A percentile compares a stretch with the other conserved stretches of the same genome.
Evolutionary conservation across 176 grass and related monocot species (phyloP).

Genomic region (Guadua angustifolia): DNA sequence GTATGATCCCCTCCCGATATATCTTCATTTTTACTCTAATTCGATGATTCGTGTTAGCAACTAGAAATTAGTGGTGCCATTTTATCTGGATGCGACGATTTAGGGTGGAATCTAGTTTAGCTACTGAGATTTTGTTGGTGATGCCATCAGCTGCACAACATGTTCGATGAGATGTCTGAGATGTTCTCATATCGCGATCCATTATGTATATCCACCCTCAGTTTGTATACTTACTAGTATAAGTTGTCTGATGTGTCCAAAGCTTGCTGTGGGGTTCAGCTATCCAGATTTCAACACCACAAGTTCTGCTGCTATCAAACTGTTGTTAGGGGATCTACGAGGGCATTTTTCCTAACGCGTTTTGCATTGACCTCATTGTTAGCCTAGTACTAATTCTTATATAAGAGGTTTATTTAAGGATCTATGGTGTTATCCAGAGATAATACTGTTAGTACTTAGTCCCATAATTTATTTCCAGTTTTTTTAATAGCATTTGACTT

Average conservation of each 20-base stretch:
- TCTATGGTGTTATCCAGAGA: not conserved
- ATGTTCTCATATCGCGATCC: not conserved
- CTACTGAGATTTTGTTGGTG: not conserved
- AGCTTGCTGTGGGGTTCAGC: not conserved
- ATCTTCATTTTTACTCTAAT: constrained; percentile 7
- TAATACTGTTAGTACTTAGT: not conserved
- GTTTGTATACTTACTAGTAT: not conserved
- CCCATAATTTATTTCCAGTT: not conserved
- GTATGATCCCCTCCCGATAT: constrained; percentile 33
- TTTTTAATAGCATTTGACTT: not conserved
- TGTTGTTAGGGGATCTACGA: not conserved
- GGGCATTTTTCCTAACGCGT: not conserved
- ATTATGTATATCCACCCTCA: not conserved
- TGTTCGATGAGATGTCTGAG: constrained; percentile 10
- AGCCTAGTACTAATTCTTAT: not conserved
- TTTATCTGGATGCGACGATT: not conserved
- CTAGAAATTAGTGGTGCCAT: not conserved
- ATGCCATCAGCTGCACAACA: not conserved
- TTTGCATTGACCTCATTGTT: not conserved
- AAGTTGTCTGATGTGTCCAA: not conserved
- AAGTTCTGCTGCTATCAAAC: not conserved
- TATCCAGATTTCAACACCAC: not conserved
- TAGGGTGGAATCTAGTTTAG: not conserved
- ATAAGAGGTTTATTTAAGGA: not conserved
- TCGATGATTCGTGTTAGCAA: not conserved